A percentile compares a stretch with the other conserved stretches of the same genome.
Evolutionary conservation across 2,329 filamentous ascomycete species (phyloP).

Genomic region (Leptographium lundbergii): DNA sequence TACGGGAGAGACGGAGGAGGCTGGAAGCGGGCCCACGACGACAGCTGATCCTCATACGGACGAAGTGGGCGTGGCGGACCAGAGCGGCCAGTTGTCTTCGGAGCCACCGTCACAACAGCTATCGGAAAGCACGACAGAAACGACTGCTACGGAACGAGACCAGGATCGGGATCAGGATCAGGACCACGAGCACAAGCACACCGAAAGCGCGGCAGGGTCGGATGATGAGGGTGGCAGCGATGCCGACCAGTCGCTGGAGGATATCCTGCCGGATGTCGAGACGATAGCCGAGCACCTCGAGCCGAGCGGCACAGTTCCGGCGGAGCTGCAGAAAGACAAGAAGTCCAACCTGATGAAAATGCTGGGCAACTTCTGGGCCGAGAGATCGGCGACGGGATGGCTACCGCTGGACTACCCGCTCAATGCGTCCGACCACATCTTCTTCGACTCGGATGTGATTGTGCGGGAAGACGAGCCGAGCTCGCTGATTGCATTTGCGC

Average conservation of each 20-base stretch:
- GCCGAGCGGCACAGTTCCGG: constrained; percentile 43
- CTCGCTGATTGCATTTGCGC: constrained; percentile 84
- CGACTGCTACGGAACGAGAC: neutral
- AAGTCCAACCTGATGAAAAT: constrained; percentile 91
- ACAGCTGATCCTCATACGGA: neutral
- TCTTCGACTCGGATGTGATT: constrained; percentile 92
- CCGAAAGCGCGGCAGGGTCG: constrained; percentile 45
- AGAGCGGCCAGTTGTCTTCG: neutral
- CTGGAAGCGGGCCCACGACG: neutral
- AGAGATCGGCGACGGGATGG: constrained; percentile 93
- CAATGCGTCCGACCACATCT: constrained; percentile 80
- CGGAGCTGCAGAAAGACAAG: constrained; percentile 83
- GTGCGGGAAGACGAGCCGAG: constrained; percentile 95
- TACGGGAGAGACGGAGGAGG: neutral
- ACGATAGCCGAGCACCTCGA: constrained; percentile 52
- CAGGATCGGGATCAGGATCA: constrained; percentile 11
- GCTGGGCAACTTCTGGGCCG: constrained; percentile 95
- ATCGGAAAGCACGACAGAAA: neutral
- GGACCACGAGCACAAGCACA: constrained; percentile 26
- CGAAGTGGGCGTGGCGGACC: neutral
- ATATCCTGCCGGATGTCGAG: constrained; percentile 51
- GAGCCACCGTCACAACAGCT: constrained; percentile 17
- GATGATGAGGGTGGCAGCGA: constrained; percentile 63
- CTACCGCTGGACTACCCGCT: constrained; percentile 84
- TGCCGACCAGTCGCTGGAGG: constrained; percentile 57